Base-by-base conservation (phyloP, 495 filamentous ascomycete genomes). In the Penicillium alfredii region DNA sequence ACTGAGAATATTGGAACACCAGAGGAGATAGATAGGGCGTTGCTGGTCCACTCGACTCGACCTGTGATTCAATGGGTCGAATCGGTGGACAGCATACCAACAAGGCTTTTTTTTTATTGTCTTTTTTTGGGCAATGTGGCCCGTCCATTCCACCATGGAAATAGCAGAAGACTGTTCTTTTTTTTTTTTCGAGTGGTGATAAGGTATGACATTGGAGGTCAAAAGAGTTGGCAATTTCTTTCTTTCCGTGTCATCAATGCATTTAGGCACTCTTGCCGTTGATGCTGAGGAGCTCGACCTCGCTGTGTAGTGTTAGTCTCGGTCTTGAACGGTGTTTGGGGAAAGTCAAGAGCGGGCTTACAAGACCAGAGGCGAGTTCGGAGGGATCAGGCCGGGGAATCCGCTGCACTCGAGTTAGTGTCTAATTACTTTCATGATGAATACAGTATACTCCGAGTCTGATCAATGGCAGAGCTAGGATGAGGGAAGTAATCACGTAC, bases 371-470 rank as follows among this genome's bases (percentile, higher is more conserved):
- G 52, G 61, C 9, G 72, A 50, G 30, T 63, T 58, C 4, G 60
- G 35, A 18, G 72, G 72, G 40, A 76, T 87, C 44, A 81, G 69
- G 17, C 75, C 77, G 21, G 76, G 77, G 64, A 82, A 84, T 20
- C 80, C 79, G 33, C 81, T 25, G 5, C n/a, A n/a, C n/a, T n/a
- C n/a, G n/a, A n/a, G n/a, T n/a, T n/a, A n/a, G n/a, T n/a, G n/a
- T n/a, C n/a, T n/a, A n/a, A n/a, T n/a, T n/a, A n/a, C n/a, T n/a
- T n/a, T n/a, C n/a, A n/a, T n/a, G n/a, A n/a, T n/a, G n/a, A n/a
- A n/a, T n/a, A n/a, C n/a, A n/a, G n/a, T n/a, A n/a, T n/a, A n/a
- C n/a, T n/a, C n/a, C n/a, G n/a, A n/a, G n/a, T n/a, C n/a, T n/a
- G n/a, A n/a, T n/a, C n/a, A n/a, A n/a, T n/a, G n/a, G n/a, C n/a